Percentiles rank a stretch among this genome's conserved stretches.
These are phyloP conservation scores for Glutinoglossum americanum DNA, from an alignment of 495 filamentous ascomycete species.

Conservation along the genomic window DNA sequence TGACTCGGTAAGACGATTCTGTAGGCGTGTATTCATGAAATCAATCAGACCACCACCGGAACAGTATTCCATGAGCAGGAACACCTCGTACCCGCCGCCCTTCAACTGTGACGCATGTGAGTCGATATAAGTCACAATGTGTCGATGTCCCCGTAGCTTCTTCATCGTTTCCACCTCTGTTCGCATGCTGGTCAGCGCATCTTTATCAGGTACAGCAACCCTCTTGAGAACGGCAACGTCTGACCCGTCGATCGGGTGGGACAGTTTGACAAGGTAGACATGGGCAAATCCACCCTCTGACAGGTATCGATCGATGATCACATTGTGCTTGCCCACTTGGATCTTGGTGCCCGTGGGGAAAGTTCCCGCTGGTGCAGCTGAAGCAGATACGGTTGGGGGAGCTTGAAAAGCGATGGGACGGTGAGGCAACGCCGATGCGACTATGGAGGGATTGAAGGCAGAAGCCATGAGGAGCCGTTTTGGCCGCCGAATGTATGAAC, in stretches of 20 bases:
- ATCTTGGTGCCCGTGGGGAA: slow-evolving; percentile 89
- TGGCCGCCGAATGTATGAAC: not conserved
- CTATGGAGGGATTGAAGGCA: not conserved
- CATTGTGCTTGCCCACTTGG: slow-evolving; percentile 78
- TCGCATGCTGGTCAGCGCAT: slow-evolving; percentile 82
- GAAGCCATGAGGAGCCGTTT: not conserved
- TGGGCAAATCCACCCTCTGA: slow-evolving; percentile 97
- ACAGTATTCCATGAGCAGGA: slow-evolving; percentile 90
- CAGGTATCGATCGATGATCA: slow-evolving; percentile 93
- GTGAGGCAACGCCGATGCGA: not conserved
- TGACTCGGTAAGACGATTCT: slow-evolving; percentile 90
- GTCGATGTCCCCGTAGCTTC: slow-evolving; percentile 82
- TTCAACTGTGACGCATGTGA: slow-evolving; percentile 87
- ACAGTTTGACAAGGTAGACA: slow-evolving; percentile 84
- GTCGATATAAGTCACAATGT: slow-evolving; percentile 96
- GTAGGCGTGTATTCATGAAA: slow-evolving; percentile 97
- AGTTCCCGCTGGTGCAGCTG: slow-evolving; percentile 50
- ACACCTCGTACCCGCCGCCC: slow-evolving; percentile 90
- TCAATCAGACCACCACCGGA: slow-evolving; percentile 80
- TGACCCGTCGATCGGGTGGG: slow-evolving; percentile 53
- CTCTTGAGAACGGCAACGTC: slow-evolving; percentile 82
- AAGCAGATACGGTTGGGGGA: slow-evolving; percentile 14
- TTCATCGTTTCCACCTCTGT: slow-evolving; percentile 99
- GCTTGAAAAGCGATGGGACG: not conserved
- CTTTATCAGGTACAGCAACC: slow-evolving; percentile 93